Conservation (phyloP, 768 basidiomycete species). For the Xanthoconium stramineum region DNA sequence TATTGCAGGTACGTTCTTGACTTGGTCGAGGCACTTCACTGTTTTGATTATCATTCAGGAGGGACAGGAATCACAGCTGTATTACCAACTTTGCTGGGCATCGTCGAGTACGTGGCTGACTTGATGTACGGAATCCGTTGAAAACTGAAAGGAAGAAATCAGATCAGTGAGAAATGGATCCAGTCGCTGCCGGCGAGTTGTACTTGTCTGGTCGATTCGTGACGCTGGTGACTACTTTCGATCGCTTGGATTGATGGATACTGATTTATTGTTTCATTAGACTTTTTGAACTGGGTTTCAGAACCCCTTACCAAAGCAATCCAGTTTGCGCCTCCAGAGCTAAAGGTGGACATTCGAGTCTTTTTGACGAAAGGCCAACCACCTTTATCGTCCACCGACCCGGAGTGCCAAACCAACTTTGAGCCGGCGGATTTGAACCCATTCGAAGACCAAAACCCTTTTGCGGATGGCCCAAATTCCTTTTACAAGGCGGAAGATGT, state of each 20-base stretch:
- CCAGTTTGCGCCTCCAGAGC: conserved; percentile 11
- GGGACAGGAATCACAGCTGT: conserved; percentile 51
- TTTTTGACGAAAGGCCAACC: conserved; percentile 8
- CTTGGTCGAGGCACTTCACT: not conserved
- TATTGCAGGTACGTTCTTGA: conserved; percentile 39
- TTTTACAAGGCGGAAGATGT: not conserved
- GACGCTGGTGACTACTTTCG: conserved; percentile 30
- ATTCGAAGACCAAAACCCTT: not conserved
- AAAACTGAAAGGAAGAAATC: not conserved
- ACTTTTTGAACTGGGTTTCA: conserved; percentile 11
- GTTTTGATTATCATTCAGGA: conserved; percentile 26
- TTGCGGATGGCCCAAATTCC: not conserved
- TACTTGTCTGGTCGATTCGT: conserved; percentile 44
- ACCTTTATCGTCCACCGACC: not conserved
- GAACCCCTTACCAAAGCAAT: conserved; percentile 13
- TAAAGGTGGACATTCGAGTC: conserved; percentile 17
- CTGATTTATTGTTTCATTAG: not conserved
- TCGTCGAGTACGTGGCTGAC: conserved; percentile 36
- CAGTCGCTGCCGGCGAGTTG: conserved; percentile 30
- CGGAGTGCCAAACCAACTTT: conserved; percentile 4
- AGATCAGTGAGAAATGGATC: conserved; percentile 17
- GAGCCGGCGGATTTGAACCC: not conserved
- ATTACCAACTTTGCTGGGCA: conserved; percentile 41
- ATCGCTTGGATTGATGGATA: not conserved
- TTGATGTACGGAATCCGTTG: not conserved